Base-by-base conservation (phyloP, 352 stramenopile genomes). In the Globisporangium irregulare region DNA sequence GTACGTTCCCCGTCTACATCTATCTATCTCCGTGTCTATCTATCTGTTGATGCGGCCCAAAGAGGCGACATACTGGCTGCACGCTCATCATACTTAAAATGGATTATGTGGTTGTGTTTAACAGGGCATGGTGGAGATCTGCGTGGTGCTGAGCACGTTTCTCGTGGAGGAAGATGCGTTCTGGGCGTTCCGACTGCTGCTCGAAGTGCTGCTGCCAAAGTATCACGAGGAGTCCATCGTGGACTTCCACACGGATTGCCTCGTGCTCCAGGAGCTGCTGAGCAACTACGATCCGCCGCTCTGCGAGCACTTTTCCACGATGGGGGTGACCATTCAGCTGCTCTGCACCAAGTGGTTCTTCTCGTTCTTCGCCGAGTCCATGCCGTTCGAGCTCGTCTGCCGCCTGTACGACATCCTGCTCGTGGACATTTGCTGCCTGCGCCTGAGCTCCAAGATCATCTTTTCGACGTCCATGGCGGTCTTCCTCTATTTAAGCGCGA, bases 311-410 rank as follows among this genome's bases (percentile, higher is more conserved):
- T 77, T 93, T 58, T 67, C 74, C 36, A 34, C 72, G 54, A 73
- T 86, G 50, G 86, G 83, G 18, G 81, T 93, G 56, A 89, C 83
- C 3, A 84, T 93, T 53, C 86, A 93, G 62, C 67, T 93, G 64
- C 73, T 93, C 5, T 90, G 86, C 64, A 93, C 86, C 34, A 93
- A 92, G 73, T 93, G 86, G 86, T 92, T 93, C 66, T 93, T 92
- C 63, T 93, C 86, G 24, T 90, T 93, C 73, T 92, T 92, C 48
- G 86, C 86, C 65, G 86, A 93, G 73, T 88, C 82, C 7, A 91
- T 93, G 82, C 86, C 86, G 24, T 90, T 93, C 66, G 79, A 92
- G 46, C 68, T 93, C 65, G 86, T 92, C 25, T 92, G 83, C 48
- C 77, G 86, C 12, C 77, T 93, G 0, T 93, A 91, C 57, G 86